Percentiles rank a stretch among this genome's conserved stretches.
These are phyloP conservation scores for Paraleonurus japonicus DNA, from an alignment of 257 asterid species.

Conservation along the genomic window DNA sequence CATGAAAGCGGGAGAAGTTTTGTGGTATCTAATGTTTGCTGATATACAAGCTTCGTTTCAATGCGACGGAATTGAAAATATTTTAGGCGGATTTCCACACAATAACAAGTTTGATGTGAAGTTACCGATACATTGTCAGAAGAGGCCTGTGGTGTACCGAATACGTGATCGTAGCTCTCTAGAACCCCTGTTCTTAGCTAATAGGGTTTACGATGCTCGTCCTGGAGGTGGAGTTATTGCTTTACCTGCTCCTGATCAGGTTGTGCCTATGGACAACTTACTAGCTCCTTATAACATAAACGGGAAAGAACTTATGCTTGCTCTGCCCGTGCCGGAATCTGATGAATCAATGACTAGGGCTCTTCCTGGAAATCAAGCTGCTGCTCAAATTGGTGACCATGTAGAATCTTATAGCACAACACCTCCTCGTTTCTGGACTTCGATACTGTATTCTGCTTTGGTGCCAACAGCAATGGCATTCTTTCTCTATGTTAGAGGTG, in stretches of 20 bases:
- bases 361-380: conserved; percentile 35
- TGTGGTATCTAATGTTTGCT: conserved; percentile 81
- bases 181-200: conserved; percentile 44
- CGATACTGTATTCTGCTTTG: conserved; percentile 34
- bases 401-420: conserved; percentile 29
- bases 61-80: conserved; percentile 51
- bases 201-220: conserved; percentile 41
- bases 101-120: conserved; percentile 33
- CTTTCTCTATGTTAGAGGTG: conserved; percentile 26
- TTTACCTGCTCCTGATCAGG: conserved; percentile 45
- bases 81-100: conserved; percentile 37
- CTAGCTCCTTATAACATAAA: conserved; percentile 32
- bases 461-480: conserved; percentile 37
- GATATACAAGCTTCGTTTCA: conserved; percentile 73
- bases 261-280: conserved; percentile 28
- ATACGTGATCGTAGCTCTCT: conserved; percentile 58
- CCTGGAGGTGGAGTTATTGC: conserved; percentile 48
- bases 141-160: conserved; percentile 56
- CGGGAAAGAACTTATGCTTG: conserved; percentile 35
- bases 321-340: conserved; percentile 42
- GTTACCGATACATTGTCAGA: conserved; percentile 46
- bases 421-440: conserved; percentile 40
- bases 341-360: conserved; percentile 31
- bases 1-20: conserved; percentile 58
- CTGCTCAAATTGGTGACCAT: conserved; percentile 27